A percentile compares a stretch with the other conserved stretches of the same genome.
Evolutionary conservation across 345 rosid species (phyloP).

Genomic region (Lumnitzera littorea): DNA sequence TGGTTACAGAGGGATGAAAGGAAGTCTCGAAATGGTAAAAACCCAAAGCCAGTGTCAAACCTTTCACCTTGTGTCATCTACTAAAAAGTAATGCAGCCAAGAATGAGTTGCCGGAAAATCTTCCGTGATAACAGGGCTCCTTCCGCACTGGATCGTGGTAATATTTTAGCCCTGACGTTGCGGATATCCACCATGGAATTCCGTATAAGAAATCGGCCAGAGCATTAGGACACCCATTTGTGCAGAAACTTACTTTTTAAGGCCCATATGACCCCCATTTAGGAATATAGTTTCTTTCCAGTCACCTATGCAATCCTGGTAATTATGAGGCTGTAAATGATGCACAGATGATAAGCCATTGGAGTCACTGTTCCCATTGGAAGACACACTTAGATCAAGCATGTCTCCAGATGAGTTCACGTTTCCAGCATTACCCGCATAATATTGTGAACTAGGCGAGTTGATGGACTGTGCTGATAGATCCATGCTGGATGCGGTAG

Average conservation of each 20-base stretch:
- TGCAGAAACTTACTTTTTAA: conserved; percentile 6
- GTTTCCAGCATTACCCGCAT: conserved; percentile 8
- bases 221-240: conserved; percentile 1
- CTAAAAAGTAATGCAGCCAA: conserved; percentile 42
- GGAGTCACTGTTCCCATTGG: conserved; percentile 12
- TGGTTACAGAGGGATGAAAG: background rate
- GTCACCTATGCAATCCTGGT: conserved; percentile 14
- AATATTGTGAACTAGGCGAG: conserved; percentile 16
- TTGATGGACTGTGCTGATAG: conserved; percentile 13
- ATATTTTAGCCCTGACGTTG: background rate
- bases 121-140: background rate
- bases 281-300: conserved; percentile 21
- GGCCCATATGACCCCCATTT: conserved; percentile 24
- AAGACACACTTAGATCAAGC: conserved; percentile 5
- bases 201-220: conserved; percentile 2
- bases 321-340: conserved; percentile 9
- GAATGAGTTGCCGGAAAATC: conserved; percentile 62
- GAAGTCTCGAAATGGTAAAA: background rate
- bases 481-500: conserved; percentile 13
- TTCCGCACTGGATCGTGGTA: too few species aligned
- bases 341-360: conserved; percentile 15
- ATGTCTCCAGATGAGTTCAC: conserved; percentile 16
- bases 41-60: background rate
- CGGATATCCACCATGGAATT: conserved; percentile 1
- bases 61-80: background rate